A percentile compares a stretch with the other conserved stretches of the same genome.
These are phyloP conservation scores for Nothophoma quercina DNA, from an alignment of 2,329 filamentous ascomycete genomes.

Conservation along the genomic window DNA sequence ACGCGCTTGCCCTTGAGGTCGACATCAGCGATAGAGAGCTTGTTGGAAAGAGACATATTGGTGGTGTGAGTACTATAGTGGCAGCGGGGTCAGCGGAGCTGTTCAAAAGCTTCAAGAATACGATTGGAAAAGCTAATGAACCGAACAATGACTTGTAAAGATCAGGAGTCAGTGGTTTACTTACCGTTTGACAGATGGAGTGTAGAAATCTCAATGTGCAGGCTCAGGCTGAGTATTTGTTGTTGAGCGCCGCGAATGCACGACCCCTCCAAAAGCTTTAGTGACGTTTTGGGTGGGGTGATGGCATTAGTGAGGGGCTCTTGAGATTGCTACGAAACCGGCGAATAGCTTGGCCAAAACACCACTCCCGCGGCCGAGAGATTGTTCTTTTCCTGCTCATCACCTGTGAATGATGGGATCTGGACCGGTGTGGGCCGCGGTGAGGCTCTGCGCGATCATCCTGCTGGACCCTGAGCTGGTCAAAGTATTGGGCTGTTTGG, in stretches of 20 bases:
- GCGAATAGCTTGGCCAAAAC: conserved; percentile 19
- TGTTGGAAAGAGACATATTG: conserved; percentile 95
- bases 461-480: background rate
- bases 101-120: background rate
- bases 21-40: conserved; percentile 95
- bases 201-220: conserved; percentile 9
- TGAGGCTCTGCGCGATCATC: conserved; percentile 11
- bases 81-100: conserved; percentile 25
- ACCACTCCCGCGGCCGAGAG: conserved; percentile 22
- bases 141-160: background rate
- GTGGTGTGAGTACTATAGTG: conserved; percentile 25
- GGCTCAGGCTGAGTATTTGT: conserved; percentile 29
- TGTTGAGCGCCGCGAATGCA: conserved; percentile 20
- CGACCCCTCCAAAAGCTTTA: conserved; percentile 14
- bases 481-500: too few relatives aligned
- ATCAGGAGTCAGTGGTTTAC: background rate
- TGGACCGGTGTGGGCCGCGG: conserved; percentile 2
- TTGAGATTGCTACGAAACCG: conserved; percentile 20
- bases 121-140: background rate
- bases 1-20: conserved; percentile 99
- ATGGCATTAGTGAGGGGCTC: conserved; percentile 13
- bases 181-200: conserved; percentile 11
- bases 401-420: conserved; percentile 5
- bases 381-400: conserved; percentile 6
- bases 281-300: conserved; percentile 17